phyloP scores from a whole-genome alignment of 1,284 basidiomycete genomes.

The Pseudozyma pruni region DNA sequence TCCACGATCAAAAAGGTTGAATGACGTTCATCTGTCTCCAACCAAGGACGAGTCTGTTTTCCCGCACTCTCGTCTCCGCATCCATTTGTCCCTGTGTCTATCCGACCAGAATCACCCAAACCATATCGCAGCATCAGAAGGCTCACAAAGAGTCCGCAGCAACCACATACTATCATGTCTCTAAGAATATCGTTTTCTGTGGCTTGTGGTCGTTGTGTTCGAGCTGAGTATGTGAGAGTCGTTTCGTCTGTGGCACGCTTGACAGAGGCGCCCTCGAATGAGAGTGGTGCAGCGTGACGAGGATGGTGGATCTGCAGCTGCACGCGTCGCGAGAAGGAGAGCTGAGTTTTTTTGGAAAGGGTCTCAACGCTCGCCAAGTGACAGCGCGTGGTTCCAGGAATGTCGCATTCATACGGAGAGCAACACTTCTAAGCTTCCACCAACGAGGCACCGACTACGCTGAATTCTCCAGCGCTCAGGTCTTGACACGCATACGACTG shows the following conservation, averaged over 20 bases:
- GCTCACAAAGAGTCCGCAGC: conserved; percentile 51
- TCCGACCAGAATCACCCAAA: conserved; percentile 29
- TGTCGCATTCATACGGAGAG: not conserved
- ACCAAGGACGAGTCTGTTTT: conserved; percentile 25
- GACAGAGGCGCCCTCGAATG: too few species aligned
- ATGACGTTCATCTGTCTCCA: conserved; percentile 13
- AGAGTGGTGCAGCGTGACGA: too few species aligned
- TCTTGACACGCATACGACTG: too few species aligned
- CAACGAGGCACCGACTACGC: too few species aligned
- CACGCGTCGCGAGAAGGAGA: conserved; percentile 9
- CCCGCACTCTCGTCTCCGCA: conserved; percentile 39
- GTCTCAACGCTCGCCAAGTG: not conserved
- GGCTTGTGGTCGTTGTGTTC: not conserved
- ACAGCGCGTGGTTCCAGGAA: not conserved
- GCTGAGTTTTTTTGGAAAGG: not conserved
- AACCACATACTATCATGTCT: conserved; percentile 49
- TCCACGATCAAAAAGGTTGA: conserved; percentile 49
- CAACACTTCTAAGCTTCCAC: too few species aligned
- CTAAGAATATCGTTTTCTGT: conserved; percentile 4
- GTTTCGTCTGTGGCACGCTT: too few species aligned
- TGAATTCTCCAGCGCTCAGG: too few species aligned
- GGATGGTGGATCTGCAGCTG: not conserved
- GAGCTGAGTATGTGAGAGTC: not conserved
- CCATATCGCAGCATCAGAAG: conserved; percentile 54
- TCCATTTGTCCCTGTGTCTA: conserved; percentile 15